A percentile compares a stretch with the other conserved stretches of the same genome.
Conservation (phyloP, 306 rosid species). For the Medicago ruthenica region DNA sequence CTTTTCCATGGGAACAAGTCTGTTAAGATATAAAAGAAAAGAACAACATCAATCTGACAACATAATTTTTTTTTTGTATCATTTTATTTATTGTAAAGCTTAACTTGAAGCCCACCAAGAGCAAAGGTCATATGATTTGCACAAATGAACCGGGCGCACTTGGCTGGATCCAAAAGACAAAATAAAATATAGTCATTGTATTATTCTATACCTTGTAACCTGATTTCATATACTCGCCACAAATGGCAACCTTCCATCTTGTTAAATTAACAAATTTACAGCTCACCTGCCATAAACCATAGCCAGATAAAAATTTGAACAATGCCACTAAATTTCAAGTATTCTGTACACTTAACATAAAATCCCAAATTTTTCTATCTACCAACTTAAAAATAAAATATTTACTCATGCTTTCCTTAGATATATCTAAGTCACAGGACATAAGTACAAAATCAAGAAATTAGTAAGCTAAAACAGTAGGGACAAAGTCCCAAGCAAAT, state of each 20-base stretch:
- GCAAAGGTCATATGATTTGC: constrained; percentile 34
- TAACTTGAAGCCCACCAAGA: constrained; percentile 28
- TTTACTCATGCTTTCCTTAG: constrained; percentile 11
- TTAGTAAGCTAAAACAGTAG: constrained; percentile 10
- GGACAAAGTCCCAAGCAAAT: constrained; percentile 3
- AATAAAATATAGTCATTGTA: constrained; percentile 30
- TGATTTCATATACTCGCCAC: constrained; percentile 96
- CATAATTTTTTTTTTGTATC: not conserved
- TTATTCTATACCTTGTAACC: constrained; percentile 70
- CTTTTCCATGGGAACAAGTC: constrained; percentile 90
- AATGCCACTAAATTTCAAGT: constrained; percentile 29
- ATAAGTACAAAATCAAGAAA: constrained; percentile 18
- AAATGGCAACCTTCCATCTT: constrained; percentile 95
- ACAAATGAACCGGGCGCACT: constrained; percentile 29
- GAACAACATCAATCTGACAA: constrained; percentile 15
- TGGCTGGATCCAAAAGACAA: constrained; percentile 33
- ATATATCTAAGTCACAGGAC: constrained; percentile 28
- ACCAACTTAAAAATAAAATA: constrained; percentile 20
- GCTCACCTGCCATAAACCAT: constrained; percentile 61
- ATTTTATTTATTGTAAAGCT: constrained; percentile 21
- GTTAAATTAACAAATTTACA: constrained; percentile 83
- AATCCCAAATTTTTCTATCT: constrained; percentile 27
- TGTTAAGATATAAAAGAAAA: constrained; percentile 46
- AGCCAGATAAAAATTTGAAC: constrained; percentile 32
- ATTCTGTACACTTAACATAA: constrained; percentile 7